A percentile compares a stretch with the other conserved stretches of the same genome.
Evolutionary conservation across 176 grass and related monocot species (phyloP).

Genomic region (Lolium multiflorum): DNA sequence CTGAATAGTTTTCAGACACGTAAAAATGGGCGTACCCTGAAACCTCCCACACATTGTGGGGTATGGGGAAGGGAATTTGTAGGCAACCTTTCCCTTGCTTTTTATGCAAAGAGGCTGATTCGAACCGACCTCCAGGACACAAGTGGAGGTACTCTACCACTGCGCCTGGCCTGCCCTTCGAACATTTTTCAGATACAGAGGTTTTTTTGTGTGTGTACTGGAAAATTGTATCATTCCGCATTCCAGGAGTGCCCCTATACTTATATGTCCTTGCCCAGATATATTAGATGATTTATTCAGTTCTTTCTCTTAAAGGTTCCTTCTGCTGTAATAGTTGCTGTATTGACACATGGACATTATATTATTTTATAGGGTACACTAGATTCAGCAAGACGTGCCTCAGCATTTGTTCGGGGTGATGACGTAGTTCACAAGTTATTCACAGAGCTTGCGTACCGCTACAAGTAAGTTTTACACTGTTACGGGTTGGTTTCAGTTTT

Average conservation of each 20-base stretch:
- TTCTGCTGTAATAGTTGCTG: constrained; percentile 22
- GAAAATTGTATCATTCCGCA: background rate
- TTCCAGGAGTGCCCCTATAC: background rate
- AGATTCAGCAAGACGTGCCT: constrained; percentile 63
- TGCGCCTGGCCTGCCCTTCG: too few relatives aligned
- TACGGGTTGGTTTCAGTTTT: background rate
- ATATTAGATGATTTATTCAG: background rate
- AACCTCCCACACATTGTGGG: too few relatives aligned
- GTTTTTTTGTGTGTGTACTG: background rate
- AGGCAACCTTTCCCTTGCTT: too few relatives aligned
- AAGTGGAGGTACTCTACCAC: too few relatives aligned
- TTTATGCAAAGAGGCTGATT: too few relatives aligned
- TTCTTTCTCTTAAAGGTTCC: background rate
- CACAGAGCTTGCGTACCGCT: constrained; percentile 90
- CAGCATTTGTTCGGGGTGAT: constrained; percentile 88
- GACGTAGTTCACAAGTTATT: constrained; percentile 94
- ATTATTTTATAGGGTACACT: constrained; percentile 67
- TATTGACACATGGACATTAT: constrained; percentile 32
- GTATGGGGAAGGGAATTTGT: too few relatives aligned
- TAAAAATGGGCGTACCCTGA: too few relatives aligned
- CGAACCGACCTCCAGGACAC: too few relatives aligned
- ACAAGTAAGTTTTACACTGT: constrained; percentile 57
- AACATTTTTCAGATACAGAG: background rate
- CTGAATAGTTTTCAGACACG: background rate
- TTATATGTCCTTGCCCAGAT: background rate